Evolutionary conservation across 371 early-diverging fungal species (phyloP), one percentile per base, ranked within the genome.

Genomic region (Actinomortierella ambigua): DNA sequence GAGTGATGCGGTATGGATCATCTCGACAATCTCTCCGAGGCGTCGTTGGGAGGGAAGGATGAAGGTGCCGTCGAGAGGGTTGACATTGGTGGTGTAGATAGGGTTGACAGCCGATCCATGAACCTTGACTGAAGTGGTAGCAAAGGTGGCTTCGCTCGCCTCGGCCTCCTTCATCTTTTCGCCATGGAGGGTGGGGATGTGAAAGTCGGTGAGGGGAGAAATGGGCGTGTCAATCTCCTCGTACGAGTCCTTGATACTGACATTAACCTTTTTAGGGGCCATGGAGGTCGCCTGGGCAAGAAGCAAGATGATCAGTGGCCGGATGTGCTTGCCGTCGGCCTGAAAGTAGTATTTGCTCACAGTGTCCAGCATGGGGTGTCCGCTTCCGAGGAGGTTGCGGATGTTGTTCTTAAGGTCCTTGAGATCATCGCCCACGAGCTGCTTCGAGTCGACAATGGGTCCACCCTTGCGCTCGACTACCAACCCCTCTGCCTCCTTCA

Each of bases 1-100:
- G 28, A 97, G 77, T 5, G 95, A 93, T 7, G 98, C 95, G 1
- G 98, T 96, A 76, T 98, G 95, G 65, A 98, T 97, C 93, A 98
- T 93, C 75, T 98, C 97, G 0, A 93, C 88, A 57, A 98, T 97
- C 76, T 96, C 96, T 9, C 97, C 96, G 50, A 98, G 82, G 8
- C 96, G 88, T 23, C 95, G 84, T 63, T 97, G 98, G 22, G 96
- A 85, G 3, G 95, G 94, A 42, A 95, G 79, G 44, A 96, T 91
- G 9, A 76, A 79, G 5, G 66, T 61, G n/a, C 70, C 62, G 20
- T 78, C 69, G 8, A 53, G 57, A 3, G 47, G 48, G 39, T 57
- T 50, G 28, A 66, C 39, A 39, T 55, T 68, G n/a, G 65, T 59
- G 15, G 48, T 7, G 55, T 81, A 84, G 1, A 88, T 86, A 22